Evolutionary conservation across 306 rosid species (phyloP).

Genomic region (Casuarina glauca): DNA sequence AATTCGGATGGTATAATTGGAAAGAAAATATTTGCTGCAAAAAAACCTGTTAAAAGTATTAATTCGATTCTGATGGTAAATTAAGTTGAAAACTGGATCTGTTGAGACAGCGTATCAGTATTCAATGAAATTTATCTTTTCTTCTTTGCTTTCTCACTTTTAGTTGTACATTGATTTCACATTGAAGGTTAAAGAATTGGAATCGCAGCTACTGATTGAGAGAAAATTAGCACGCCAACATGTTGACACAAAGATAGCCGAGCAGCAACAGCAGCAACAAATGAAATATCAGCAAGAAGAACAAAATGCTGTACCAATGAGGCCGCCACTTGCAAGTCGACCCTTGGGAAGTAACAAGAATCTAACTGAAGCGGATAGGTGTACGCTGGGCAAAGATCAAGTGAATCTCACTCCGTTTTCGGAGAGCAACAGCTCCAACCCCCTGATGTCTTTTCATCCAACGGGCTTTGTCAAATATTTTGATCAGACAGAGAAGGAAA

Average conservation of each 20-base stretch:
- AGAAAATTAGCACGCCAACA: slow-evolving; percentile 96
- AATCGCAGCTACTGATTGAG: slow-evolving; percentile 86
- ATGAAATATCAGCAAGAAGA: slow-evolving; percentile 65
- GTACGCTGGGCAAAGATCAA: slow-evolving; percentile 48
- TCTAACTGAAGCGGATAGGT: slow-evolving; percentile 42
- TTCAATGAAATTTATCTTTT: neutral
- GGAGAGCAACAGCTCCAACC: slow-evolving; percentile 58
- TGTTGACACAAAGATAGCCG: slow-evolving; percentile 88
- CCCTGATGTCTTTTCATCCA: slow-evolving; percentile 47
- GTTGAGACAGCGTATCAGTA: too few species aligned
- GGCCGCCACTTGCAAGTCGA: slow-evolving; percentile 48
- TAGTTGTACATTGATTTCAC: slow-evolving; percentile 19
- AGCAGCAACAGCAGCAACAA: slow-evolving; percentile 76
- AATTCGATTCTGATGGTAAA: too few species aligned
- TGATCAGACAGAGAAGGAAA: slow-evolving; percentile 79
- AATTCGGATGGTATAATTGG: too few species aligned
- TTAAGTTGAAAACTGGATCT: too few species aligned
- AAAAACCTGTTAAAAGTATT: too few species aligned
- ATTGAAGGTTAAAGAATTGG: slow-evolving; percentile 83
- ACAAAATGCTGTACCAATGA: slow-evolving; percentile 42
- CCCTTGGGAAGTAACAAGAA: slow-evolving; percentile 54
- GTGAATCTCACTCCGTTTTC: slow-evolving; percentile 44
- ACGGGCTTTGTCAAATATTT: slow-evolving; percentile 49
- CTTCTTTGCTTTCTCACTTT: slow-evolving; percentile 5
- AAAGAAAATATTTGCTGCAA: too few species aligned